Base-by-base conservation (phyloP, 2,329 filamentous ascomycete genomes). In the Colletotrichum brevisporum region DNA sequence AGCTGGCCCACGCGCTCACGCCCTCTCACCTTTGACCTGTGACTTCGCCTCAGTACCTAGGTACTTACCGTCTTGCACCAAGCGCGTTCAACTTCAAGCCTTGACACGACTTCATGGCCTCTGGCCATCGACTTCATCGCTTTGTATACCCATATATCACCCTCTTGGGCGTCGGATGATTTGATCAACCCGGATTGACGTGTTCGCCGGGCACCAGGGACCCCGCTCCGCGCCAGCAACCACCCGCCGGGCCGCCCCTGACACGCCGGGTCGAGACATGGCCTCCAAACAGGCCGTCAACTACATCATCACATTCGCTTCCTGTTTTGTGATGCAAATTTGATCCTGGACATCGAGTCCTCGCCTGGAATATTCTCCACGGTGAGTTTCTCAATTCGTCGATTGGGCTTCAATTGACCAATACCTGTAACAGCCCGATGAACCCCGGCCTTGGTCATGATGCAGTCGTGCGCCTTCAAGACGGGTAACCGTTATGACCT, bases 271-370 rank as follows among this genome's bases (percentile, higher is more conserved):
- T 58, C 58, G 54, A 27, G 47, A 51, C 45, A n/a, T 62, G 67
- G 67, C 41, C 67, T 62, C 18, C n/a, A 3, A 63, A 53, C 31
- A 24, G 67, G 64, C 64, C 67, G 64, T 68, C 64, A 63, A 62
- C 57, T 24, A 47, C 67, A 45, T 68, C 57, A 58, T 51, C 57
- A 53, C 47, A 53, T 39, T 18, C 24, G 6, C 10, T 50, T 21
- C 45, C 52, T 26, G 24, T 24, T 53, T 48, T 24, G 47, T 18
- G 16, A 50, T 24, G 47, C 5, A 15, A 18, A 50, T 21, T 13
- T 24, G 12, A 36, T 36, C 31, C 31, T 36, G 31, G 31, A 6
- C 31, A 36, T 12, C 9, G 31, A 36, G 8, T 50, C 47, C 9
- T 21, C 4, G 18, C n/a, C 18, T 16, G 21, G 18, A 36, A 36